These are phyloP conservation scores for Aspergillus egyptiacus DNA, from an alignment of 495 filamentous ascomycete species.

Conservation along the genomic window DNA sequence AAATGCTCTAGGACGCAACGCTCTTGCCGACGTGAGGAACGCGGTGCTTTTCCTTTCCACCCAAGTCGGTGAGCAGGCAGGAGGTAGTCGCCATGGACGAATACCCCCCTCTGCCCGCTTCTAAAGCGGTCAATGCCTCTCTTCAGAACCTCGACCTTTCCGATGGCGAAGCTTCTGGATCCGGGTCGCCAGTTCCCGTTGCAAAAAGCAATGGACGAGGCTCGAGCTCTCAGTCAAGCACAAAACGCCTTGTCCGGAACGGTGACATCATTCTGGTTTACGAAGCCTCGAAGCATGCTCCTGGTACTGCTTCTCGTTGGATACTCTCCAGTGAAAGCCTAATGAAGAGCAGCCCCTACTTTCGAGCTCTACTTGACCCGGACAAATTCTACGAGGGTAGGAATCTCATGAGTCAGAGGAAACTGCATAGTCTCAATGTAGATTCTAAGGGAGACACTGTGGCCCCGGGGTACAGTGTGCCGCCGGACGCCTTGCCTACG, in stretches of 20 bases:
- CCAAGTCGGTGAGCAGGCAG: not conserved
- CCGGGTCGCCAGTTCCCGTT: not conserved
- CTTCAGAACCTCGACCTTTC: not conserved
- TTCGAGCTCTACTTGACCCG: conserved; percentile 41
- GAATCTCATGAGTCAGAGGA: conserved; percentile 27
- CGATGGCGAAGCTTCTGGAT: not conserved
- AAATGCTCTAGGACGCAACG: not conserved
- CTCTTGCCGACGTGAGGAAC: not conserved
- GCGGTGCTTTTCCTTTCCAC: not conserved
- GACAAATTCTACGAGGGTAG: conserved; percentile 45
- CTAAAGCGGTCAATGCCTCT: not conserved
- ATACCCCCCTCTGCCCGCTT: conserved; percentile 8
- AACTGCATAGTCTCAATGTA: not conserved
- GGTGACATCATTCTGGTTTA: conserved; percentile 40
- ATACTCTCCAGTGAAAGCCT: conserved; percentile 31
- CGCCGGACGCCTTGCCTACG: conserved; percentile 20
- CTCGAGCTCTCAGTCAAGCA: not conserved
- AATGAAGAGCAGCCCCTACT: conserved; percentile 37
- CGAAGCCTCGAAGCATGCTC: conserved; percentile 5
- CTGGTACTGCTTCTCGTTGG: conserved; percentile 23
- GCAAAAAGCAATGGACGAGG: not conserved
- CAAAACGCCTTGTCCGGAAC: conserved; percentile 20
- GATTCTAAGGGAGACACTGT: not conserved
- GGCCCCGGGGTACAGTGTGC: not conserved
- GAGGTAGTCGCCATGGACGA: conserved; percentile 9